Conservation (phyloP, 139 green algal genomes). For the Volvox africanus region DNA sequence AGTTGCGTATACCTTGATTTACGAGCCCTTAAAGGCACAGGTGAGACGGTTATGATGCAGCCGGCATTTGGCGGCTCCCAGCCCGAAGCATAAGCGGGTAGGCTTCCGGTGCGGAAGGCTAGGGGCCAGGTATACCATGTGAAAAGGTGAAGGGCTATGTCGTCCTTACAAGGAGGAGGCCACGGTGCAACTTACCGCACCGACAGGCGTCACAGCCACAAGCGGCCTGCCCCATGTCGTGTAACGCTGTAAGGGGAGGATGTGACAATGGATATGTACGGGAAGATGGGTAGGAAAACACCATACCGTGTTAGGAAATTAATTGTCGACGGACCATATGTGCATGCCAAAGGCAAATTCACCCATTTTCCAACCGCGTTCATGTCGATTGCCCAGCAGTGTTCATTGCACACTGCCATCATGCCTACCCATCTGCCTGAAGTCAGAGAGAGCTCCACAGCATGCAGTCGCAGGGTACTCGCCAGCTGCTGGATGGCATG, state of each 20-base stretch:
- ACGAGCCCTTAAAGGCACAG: too few species aligned
- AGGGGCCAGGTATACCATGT: too few species aligned
- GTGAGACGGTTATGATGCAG: too few species aligned
- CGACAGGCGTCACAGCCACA: conserved; percentile 28
- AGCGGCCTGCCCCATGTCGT: conserved; percentile 25
- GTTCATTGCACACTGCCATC: neutral
- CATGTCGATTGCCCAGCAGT: neutral
- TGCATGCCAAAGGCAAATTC: neutral
- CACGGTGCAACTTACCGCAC: conserved; percentile 24
- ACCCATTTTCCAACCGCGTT: neutral
- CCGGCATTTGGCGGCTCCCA: too few species aligned
- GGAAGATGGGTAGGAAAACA: too few species aligned
- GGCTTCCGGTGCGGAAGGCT: too few species aligned
- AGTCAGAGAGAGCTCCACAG: conserved; percentile 37
- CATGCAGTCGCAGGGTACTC: neutral
- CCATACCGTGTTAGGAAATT: too few species aligned
- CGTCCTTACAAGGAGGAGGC: neutral
- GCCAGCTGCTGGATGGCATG: conserved; percentile 36
- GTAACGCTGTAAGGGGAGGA: conserved; percentile 6
- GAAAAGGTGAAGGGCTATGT: too few species aligned
- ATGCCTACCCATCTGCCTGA: conserved; percentile 38
- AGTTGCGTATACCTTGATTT: too few species aligned
- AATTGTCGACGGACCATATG: too few species aligned
- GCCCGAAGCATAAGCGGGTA: too few species aligned
- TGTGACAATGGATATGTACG: too few species aligned